Evolutionary conservation across 768 basidiomycete genomes (phyloP), one percentile per base, ranked within the genome.

Genomic region (Rhizopogon vinicolor): DNA sequence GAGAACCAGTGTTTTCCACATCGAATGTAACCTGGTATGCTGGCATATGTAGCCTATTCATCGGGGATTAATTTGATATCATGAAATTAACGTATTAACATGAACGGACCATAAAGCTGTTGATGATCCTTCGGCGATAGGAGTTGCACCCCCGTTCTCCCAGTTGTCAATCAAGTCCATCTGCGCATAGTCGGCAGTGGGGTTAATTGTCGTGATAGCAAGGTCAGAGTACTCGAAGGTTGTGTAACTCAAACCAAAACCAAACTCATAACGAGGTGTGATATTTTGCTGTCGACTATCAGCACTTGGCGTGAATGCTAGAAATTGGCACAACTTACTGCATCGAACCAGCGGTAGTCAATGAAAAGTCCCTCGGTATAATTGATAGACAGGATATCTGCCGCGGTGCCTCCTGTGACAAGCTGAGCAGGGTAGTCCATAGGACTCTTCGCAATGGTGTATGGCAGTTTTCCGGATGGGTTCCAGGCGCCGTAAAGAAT

Each of bases 211-310:
- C 14, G 65, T 65, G 35, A 90, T 70, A 3, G 74, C 60, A 10
- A 94, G 72, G 33, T 78, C 72, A 42, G 77, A 82, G 67, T 92
- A 95, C 33, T 79, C 69, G 68, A 95, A 98, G 2, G 72, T 79
- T 40, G 94, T 88, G 74, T 97, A 98, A 54, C 85, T 89, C 64
- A 95, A 68, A 0, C 94, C 94, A 65, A 85, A 95, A 5, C 94
- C 94, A 67, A 98, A 98, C 64, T 91, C 90, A 63, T 84, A 93
- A 39, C 89, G 87, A 3, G 91, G 91, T 0, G 77, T 77, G 59
- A 92, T 90, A 58, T 85, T 80, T 68, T 81, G 73, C 81, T 87
- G 35, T 31, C 52, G 45, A 14, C 31, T 45, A 19, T 35, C 19
- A 48, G 59, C 2, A 59, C 51, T 8, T 35, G 28, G 1, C 9